phyloP scores from a whole-genome alignment of 2,329 filamentous ascomycete genomes.

The Ophidiomyces ophidiicola region DNA sequence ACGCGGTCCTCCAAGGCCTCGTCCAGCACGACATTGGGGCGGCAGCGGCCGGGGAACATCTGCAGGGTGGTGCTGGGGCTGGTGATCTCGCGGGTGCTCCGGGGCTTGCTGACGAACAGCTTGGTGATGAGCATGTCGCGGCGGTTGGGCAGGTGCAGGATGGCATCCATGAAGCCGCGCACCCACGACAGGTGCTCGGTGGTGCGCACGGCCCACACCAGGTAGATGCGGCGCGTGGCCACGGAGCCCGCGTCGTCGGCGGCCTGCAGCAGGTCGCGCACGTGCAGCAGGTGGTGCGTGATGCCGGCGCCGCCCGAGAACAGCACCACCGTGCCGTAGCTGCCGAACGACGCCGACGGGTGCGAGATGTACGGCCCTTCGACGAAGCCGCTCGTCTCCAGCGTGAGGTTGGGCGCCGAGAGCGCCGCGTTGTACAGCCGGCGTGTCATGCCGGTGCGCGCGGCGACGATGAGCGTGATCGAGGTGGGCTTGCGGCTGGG shows the following conservation, averaged over 20 bases:
- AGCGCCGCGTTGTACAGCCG: constrained; percentile 47
- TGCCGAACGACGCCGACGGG: constrained; percentile 42
- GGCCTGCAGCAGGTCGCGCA: constrained; percentile 46
- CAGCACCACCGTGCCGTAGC: constrained; percentile 53
- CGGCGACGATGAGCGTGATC: constrained; percentile 47
- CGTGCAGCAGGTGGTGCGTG: constrained; percentile 51
- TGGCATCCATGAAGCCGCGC: constrained; percentile 53
- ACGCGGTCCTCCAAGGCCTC: constrained; percentile 44
- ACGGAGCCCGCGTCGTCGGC: constrained; percentile 41
- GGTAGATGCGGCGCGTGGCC: constrained; percentile 47
- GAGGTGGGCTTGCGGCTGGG: constrained; percentile 22
- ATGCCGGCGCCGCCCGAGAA: constrained; percentile 56
- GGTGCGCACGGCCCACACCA: constrained; percentile 52
- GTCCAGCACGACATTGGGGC: constrained; percentile 44
- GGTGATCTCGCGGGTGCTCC: constrained; percentile 42
- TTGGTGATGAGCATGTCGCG: constrained; percentile 48
- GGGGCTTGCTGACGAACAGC: constrained; percentile 52
- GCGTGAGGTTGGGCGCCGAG: constrained; percentile 36
- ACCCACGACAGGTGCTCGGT: constrained; percentile 52
- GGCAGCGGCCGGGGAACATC: constrained; percentile 50
- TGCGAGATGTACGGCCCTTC: constrained; percentile 54
- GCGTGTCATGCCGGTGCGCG: constrained; percentile 52
- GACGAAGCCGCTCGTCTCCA: constrained; percentile 45
- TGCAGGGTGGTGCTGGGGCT: constrained; percentile 47
- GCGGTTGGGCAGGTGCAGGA: constrained; percentile 47